phyloP scores from a whole-genome alignment of 1,284 basidiomycete species.

The Xerocomus nothofagi region DNA sequence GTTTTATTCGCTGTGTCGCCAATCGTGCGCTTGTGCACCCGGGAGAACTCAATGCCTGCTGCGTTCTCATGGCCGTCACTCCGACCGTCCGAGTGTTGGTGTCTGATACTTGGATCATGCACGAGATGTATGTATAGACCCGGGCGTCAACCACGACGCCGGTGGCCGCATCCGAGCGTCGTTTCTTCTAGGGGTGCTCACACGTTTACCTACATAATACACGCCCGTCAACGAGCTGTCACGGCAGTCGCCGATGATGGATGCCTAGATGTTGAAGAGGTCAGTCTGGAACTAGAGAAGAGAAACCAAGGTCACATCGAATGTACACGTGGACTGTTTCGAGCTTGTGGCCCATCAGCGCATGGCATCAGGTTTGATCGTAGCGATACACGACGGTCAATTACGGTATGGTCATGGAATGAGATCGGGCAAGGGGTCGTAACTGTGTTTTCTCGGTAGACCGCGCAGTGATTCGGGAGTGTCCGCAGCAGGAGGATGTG shows the following conservation, averaged over 20 bases:
- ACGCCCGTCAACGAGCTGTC: slow-evolving; percentile 1
- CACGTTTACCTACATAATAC: neutral
- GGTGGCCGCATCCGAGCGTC: neutral
- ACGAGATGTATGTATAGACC: neutral
- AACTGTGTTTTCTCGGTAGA: neutral
- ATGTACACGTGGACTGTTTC: neutral
- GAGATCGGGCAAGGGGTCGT: neutral
- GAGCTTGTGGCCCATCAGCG: slow-evolving; percentile 1
- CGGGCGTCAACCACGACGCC: neutral
- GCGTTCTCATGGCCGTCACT: neutral
- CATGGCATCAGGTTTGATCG: slow-evolving; percentile 18
- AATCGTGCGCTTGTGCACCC: neutral
- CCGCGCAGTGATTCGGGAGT: neutral
- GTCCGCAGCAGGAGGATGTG: slow-evolving; percentile 1
- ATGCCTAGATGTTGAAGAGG: neutral
- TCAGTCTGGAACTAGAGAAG: too few relatives aligned
- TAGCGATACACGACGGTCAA: neutral
- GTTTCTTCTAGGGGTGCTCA: neutral
- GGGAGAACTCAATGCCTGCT: neutral
- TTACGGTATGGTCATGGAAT: slow-evolving; percentile 7
- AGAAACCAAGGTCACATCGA: neutral
- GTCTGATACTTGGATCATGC: neutral
- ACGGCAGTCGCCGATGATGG: neutral
- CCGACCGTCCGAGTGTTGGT: neutral
- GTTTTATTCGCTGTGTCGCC: neutral